Conservation (phyloP, 208 protist genomes). For the Acanthamoeba rhysodes region DNA sequence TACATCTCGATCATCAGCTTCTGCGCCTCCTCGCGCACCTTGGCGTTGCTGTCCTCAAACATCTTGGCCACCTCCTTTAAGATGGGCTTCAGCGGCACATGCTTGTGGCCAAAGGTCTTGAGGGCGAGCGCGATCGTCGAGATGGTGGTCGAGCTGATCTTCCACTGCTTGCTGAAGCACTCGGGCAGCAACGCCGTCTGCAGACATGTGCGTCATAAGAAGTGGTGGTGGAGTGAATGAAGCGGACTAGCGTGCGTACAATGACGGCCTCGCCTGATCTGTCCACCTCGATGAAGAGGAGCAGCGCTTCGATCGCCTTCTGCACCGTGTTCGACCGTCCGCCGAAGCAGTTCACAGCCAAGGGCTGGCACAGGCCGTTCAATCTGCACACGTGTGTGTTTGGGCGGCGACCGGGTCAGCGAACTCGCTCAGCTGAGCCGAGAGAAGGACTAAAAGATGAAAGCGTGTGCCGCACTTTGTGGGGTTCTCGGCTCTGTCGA, state of each 20-base stretch:
- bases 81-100: slow-evolving; percentile 67
- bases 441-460: too few species aligned
- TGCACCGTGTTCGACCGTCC: slow-evolving; percentile 59
- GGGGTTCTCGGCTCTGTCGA: slow-evolving; percentile 75
- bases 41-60: slow-evolving; percentile 74
- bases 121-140: slow-evolving; percentile 50
- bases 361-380: not conserved
- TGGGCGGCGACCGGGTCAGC: too few species aligned
- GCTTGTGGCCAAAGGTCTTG: slow-evolving; percentile 67
- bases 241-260: too few species aligned
- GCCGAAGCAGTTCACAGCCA: slow-evolving; percentile 68
- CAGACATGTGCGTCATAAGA: too few species aligned
- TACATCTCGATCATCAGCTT: slow-evolving; percentile 75
- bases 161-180: slow-evolving; percentile 45
- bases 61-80: slow-evolving; percentile 61
- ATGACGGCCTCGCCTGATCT: slow-evolving; percentile 51
- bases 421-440: too few species aligned
- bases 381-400: too few species aligned
- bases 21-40: slow-evolving; percentile 68
- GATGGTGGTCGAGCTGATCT: slow-evolving; percentile 50
- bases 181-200: slow-evolving; percentile 45
- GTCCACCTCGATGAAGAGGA: slow-evolving; percentile 71
- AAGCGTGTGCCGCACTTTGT: slow-evolving; percentile 71
- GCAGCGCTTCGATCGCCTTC: slow-evolving; percentile 70
- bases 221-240: too few species aligned